Conservation (phyloP, 805 yeast genomes). For the Lipomyces spencermartinsiae region DNA sequence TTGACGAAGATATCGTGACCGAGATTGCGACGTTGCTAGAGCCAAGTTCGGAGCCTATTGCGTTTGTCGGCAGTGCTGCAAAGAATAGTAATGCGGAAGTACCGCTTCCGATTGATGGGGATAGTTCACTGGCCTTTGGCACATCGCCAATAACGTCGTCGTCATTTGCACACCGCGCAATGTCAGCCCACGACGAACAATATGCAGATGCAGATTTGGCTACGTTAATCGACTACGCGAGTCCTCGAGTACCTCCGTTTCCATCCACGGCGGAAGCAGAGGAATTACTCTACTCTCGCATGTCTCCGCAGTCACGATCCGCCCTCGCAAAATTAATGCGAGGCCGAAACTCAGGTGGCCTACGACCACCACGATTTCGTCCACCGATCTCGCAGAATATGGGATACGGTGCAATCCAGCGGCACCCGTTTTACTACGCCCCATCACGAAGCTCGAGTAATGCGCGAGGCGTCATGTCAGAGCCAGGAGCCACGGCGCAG, state of each 20-base stretch:
- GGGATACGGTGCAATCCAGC: slow-evolving; percentile 38
- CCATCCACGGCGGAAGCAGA: slow-evolving; percentile 38
- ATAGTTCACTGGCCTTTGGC: neutral
- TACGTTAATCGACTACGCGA: slow-evolving; percentile 35
- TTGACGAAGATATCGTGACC: slow-evolving; percentile 5
- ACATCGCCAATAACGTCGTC: slow-evolving; percentile 3
- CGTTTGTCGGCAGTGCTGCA: neutral
- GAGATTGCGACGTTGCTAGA: neutral
- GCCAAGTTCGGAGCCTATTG: slow-evolving; percentile 1
- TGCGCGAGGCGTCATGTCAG: slow-evolving; percentile 20
- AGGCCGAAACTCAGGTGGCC: slow-evolving; percentile 29
- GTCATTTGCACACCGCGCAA: slow-evolving; percentile 6
- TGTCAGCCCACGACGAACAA: slow-evolving; percentile 20
- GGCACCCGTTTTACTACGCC: slow-evolving; percentile 36
- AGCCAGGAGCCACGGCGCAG: slow-evolving; percentile 24
- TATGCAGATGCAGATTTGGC: slow-evolving; percentile 25
- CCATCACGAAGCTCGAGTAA: slow-evolving; percentile 17
- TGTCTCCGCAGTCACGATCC: slow-evolving; percentile 38
- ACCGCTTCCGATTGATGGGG: slow-evolving; percentile 4
- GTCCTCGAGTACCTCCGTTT: slow-evolving; percentile 37
- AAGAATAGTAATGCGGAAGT: neutral
- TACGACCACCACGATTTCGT: slow-evolving; percentile 36
- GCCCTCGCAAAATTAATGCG: slow-evolving; percentile 35
- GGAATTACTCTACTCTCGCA: slow-evolving; percentile 35
- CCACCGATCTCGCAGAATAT: slow-evolving; percentile 39